A percentile compares a stretch with the other conserved stretches of the same genome.
phyloP scores from a whole-genome alignment of 345 rosid genomes.

The Melaleuca alternifolia region DNA sequence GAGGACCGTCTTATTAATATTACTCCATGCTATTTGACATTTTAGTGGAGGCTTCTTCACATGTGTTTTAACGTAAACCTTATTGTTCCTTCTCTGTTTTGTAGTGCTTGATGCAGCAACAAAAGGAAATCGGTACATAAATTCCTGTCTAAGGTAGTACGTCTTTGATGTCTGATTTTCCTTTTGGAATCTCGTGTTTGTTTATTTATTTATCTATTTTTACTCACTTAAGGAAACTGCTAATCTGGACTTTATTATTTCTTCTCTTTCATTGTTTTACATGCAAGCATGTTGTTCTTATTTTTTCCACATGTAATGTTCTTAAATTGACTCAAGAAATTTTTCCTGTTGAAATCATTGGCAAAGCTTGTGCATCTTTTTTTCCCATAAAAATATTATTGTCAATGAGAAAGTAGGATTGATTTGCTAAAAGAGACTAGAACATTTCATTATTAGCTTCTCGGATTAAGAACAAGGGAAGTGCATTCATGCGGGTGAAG shows the following conservation, averaged over 20 bases:
- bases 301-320: neutral
- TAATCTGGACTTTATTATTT: neutral
- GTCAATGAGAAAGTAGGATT: neutral
- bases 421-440: neutral
- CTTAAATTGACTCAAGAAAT: neutral
- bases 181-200: neutral
- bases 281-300: neutral
- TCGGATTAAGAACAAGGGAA: neutral
- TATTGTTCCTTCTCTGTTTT: neutral
- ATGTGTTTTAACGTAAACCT: neutral
- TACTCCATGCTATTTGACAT: neutral
- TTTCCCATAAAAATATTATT: neutral
- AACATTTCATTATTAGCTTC: neutral
- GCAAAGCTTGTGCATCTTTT: neutral
- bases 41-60: neutral
- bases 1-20: neutral
- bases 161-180: neutral
- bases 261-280: neutral
- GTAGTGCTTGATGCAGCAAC: constrained; percentile 85
- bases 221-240: neutral
- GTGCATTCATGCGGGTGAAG: neutral
- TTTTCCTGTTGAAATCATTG: neutral
- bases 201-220: no score
- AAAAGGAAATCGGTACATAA: constrained; percentile 82
- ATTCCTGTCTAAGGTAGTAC: constrained; percentile 79